Conservation (phyloP, 1,284 basidiomycete genomes). For the Boletellus dicymbophilus region DNA sequence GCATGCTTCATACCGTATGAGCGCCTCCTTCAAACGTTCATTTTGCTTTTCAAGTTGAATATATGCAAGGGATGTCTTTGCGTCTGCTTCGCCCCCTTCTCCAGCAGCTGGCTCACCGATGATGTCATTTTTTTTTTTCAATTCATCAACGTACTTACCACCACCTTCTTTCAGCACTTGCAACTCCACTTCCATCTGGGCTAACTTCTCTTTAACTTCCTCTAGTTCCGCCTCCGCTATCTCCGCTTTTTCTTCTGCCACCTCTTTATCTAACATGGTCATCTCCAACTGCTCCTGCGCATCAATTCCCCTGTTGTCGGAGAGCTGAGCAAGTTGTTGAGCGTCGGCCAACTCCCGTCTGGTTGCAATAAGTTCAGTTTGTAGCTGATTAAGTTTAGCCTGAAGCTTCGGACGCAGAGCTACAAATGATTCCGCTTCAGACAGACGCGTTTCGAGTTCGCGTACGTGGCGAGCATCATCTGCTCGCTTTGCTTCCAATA, state of each 20-base stretch:
- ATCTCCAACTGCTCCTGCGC: conserved; percentile 92
- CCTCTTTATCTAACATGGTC: conserved; percentile 94
- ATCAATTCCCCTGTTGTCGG: conserved; percentile 66
- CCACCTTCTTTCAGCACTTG: conserved; percentile 65
- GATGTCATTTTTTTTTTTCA: conserved; percentile 9
- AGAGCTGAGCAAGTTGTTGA: conserved; percentile 59
- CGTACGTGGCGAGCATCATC: conserved; percentile 86
- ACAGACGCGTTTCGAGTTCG: conserved; percentile 82
- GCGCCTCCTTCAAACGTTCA: conserved; percentile 91
- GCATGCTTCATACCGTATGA: conserved; percentile 66
- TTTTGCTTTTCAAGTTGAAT: conserved; percentile 98
- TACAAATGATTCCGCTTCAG: conserved; percentile 86
- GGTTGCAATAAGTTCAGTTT: conserved; percentile 73
- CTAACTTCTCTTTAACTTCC: conserved; percentile 74
- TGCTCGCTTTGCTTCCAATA: conserved; percentile 83
- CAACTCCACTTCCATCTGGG: conserved; percentile 85
- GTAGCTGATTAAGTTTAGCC: conserved; percentile 80
- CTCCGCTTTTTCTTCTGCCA: conserved; percentile 94
- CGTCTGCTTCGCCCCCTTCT: conserved; percentile 45
- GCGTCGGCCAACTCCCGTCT: conserved; percentile 69
- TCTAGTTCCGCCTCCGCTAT: conserved; percentile 77
- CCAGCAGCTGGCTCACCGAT: conserved; percentile 21
- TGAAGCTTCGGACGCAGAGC: conserved; percentile 86
- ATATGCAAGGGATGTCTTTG: conserved; percentile 75
- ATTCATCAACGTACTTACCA: conserved; percentile 30